Evolutionary conservation across 2,329 filamentous ascomycete genomes (phyloP), one percentile per base, ranked within the genome.

Genomic region (Aspergillus persii): DNA sequence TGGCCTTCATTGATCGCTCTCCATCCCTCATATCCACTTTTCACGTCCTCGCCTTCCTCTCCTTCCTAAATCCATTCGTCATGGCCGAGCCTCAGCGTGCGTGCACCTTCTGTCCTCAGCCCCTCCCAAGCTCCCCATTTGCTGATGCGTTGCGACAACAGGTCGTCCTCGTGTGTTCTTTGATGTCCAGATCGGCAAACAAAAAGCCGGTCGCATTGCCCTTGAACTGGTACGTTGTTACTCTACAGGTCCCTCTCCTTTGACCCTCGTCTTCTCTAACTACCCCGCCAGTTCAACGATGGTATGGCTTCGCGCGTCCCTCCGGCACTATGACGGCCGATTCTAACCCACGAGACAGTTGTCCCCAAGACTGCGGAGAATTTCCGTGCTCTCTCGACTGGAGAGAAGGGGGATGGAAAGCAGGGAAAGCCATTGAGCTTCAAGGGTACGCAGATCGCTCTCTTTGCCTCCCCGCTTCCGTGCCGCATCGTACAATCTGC

Each of bases 291-390:
- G 80, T 81, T 79, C 65, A 76, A 78, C 66, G 80, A 81, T 76
- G 76, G 80, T 81, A 74, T 27, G 50, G 26, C 36, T 29, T 33
- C 7, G 33, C 30, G 48, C 50, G 53, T 18, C 31, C 33, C 23
- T 29, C 33, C 53, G 12, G 27, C 23, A 57, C 27, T 46, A 15
- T 48, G 11, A 47, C 5, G 26, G 15, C 15, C 46, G 9, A 60
- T 54, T 61, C 66, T 61, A 88, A 86, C 79, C 76, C 80, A 65
- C 80, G 85, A 66, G 27, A 23, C 57, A 82, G 83, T 96, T 61
- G 93, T 96, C 23, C 94, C 94, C 72, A 96, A 96, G 82, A 98
- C 94, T 4, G 91, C 90, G 65, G 93, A 97, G 71, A 98, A 98
- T 84, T 98, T 98, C 84, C 91, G 93, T 71, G 87, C 88, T 56